phyloP scores from a whole-genome alignment of 306 rosid genomes.

The Heteromeles arbutifolia region DNA sequence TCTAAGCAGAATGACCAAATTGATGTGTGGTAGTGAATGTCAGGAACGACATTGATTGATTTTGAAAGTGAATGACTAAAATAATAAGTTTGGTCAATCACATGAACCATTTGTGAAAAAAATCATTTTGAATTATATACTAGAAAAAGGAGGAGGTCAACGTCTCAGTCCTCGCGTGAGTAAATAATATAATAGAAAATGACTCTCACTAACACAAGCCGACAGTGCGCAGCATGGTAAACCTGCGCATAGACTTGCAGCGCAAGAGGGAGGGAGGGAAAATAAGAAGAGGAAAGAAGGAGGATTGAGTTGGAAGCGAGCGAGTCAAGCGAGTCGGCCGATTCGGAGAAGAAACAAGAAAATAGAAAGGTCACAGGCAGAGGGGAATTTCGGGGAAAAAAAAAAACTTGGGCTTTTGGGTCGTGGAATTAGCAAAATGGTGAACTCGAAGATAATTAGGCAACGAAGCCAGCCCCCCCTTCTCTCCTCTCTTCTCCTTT shows the following conservation, averaged over 20 bases:
- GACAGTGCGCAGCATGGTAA: conserved; percentile 10
- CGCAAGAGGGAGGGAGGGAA: conserved; percentile 2
- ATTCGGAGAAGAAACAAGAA: conserved; percentile 1
- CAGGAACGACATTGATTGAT: no score
- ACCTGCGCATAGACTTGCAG: conserved; percentile 49
- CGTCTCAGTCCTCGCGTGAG: neutral
- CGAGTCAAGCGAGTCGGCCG: conserved; percentile 28
- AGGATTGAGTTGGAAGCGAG: conserved; percentile 14
- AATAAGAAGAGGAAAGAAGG: conserved; percentile 16
- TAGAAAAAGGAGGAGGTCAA: neutral
- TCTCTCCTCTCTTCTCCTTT: conserved; percentile 26
- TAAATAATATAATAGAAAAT: neutral
- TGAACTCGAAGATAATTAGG: conserved; percentile 49
- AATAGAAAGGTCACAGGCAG: conserved; percentile 19
- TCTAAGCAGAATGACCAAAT: no score
- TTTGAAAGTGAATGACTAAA: no score
- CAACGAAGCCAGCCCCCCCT: neutral
- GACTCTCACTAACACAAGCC: conserved; percentile 6
- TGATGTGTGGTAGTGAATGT: no score
- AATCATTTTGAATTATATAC: no score
- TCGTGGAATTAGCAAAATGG: conserved; percentile 65
- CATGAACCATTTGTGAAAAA: no score
- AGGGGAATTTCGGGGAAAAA: conserved; percentile 14
- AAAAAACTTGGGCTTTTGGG: conserved; percentile 18
- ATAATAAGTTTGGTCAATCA: no score